Base-by-base conservation (phyloP, 805 yeast species). In the Candida silvicultrix region DNA sequence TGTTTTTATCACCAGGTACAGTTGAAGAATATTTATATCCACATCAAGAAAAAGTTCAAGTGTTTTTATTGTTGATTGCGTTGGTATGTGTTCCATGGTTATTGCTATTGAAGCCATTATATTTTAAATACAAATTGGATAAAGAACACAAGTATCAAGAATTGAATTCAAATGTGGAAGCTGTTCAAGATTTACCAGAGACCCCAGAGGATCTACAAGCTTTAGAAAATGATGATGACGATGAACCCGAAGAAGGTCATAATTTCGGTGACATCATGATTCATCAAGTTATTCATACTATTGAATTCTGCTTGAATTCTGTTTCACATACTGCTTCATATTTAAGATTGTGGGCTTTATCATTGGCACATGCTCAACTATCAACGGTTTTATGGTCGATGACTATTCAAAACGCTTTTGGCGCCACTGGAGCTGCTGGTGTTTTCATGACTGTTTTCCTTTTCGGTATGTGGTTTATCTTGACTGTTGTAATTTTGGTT, bases 251-350 rank as follows among this genome's bases (percentile, higher is more conserved):
- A 52, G 78, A 72, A 29, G 82, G 69, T 41, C 82, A 82, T 57
- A 77, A 83, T 49, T 87, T 94, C 62, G 97, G 98, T 43, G 99
- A 94, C 60, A 80, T 94, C 34, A 85, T 94, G 85, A 94, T 94
- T 57, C 97, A 94, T 66, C 99, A 94, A 69, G 96, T 94, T 21
- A 94, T 94, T 57, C 98, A 94, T 67, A 94, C 99, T 6, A 94
- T 94, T 65, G 99, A 94, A 73, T 94, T 94, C 69, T 94, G 99
- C 63, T 75, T 94, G 62, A 95, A 95, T 68, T 86, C 96, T 72
- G 96, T 94, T 31, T 89, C 97, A 12, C 99, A 94, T 66, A 94
- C 99, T 2, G 99, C 99, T 0, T 94, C 98, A 0, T 94, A 94
- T 62, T 75, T 94, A 56, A 86, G 99, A 67, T 71, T 94, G 52